These are phyloP conservation scores for Capsicum rhomboideum DNA, from an alignment of 257 asterid species.

Conservation along the genomic window DNA sequence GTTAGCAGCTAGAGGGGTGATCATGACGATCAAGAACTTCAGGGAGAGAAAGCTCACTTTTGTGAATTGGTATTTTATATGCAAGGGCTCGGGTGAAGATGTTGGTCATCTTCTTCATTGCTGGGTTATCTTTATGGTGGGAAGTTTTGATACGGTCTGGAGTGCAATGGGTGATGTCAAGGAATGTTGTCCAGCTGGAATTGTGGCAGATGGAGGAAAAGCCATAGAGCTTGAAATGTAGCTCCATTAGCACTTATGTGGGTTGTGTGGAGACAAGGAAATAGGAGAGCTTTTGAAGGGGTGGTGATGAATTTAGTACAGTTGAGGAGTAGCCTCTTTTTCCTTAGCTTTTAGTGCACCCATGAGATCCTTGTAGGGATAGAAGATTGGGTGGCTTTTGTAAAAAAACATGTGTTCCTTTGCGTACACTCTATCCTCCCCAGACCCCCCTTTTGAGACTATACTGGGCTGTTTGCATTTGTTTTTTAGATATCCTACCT, in stretches of 20 bases:
- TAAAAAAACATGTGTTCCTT: background rate
- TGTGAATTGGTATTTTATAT: background rate
- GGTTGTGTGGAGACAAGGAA: background rate
- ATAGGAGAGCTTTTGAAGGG: background rate
- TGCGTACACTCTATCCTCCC: too few species aligned
- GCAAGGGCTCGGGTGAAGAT: background rate
- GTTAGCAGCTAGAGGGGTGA: background rate
- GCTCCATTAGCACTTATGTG: background rate
- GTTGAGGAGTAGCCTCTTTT: background rate
- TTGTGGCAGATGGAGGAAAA: background rate
- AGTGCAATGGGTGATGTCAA: background rate
- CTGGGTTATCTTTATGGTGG: background rate
- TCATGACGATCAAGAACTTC: background rate
- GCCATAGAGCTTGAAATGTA: background rate
- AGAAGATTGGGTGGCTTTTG: background rate
- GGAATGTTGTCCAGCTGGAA: background rate
- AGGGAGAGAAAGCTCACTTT: background rate
- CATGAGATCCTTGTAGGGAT: background rate
- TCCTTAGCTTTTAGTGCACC: background rate
- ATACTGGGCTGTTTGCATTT: too few species aligned
- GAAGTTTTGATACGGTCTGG: background rate
- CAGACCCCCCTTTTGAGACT: too few species aligned
- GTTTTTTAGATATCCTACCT: background rate
- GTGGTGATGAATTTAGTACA: background rate
- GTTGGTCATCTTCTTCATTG: background rate